phyloP scores from a whole-genome alignment of 495 filamentous ascomycete species.

The Penicillium herquei region DNA sequence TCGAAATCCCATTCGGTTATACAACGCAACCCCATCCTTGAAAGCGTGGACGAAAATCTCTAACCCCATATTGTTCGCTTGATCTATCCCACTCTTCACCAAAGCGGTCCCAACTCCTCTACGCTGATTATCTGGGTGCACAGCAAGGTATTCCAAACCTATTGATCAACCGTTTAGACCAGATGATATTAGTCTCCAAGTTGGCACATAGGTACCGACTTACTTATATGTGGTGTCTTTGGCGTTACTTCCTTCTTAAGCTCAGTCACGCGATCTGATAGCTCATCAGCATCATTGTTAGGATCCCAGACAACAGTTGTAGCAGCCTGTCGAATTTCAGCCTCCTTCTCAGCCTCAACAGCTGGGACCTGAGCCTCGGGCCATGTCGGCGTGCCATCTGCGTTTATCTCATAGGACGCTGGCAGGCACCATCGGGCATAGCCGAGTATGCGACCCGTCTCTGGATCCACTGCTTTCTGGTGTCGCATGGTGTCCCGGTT shows the following conservation, averaged over 20 bases:
- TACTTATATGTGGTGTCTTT: neutral
- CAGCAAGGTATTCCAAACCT: slow-evolving; percentile 2
- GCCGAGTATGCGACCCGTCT: neutral
- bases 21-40: neutral
- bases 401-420: neutral
- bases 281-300: neutral
- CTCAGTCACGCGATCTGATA: neutral
- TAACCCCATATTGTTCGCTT: neutral
- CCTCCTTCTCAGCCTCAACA: neutral
- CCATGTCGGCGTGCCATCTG: neutral
- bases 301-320: neutral
- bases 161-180: neutral
- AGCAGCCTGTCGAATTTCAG: neutral
- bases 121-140: neutral
- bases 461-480: neutral
- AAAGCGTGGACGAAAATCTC: neutral
- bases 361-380: neutral
- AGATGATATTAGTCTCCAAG: no score
- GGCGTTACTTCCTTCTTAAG: neutral
- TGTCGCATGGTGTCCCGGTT: neutral
- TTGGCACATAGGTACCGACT: neutral
- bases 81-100: neutral
- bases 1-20: neutral
- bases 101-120: neutral
- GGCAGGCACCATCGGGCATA: slow-evolving; percentile 1